These are phyloP conservation scores for Sindora glabra DNA, from an alignment of 306 rosid species.

Conservation along the genomic window DNA sequence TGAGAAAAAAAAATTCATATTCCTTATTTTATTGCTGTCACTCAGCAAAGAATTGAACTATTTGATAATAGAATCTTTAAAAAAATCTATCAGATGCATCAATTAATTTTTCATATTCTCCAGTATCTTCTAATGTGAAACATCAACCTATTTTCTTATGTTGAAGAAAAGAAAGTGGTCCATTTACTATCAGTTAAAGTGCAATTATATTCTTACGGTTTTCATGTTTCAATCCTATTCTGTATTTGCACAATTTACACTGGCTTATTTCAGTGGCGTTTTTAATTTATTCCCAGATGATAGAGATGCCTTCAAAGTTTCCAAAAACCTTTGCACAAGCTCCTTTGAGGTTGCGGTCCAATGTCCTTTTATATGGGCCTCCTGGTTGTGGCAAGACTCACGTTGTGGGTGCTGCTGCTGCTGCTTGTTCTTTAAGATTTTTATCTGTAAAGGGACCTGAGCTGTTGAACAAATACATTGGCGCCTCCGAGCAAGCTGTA, in stretches of 20 bases:
- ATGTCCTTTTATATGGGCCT: constrained; percentile 89
- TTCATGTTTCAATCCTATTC: constrained; percentile 8
- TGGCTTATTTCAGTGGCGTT: not conserved
- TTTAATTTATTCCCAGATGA: constrained; percentile 53
- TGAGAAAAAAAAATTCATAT: no score
- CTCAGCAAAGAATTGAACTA: not conserved
- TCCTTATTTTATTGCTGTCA: not conserved
- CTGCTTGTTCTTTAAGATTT: constrained; percentile 87
- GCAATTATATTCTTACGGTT: constrained; percentile 4
- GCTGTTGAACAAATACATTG: constrained; percentile 87
- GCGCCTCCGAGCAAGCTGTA: constrained; percentile 99
- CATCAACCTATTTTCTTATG: no score
- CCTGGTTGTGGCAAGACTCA: constrained; percentile 99
- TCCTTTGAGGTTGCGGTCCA: constrained; percentile 89
- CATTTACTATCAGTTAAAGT: not conserved
- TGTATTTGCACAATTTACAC: no score
- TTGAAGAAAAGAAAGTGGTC: no score
- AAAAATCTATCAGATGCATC: not conserved
- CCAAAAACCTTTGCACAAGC: constrained; percentile 82
- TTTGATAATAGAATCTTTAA: not conserved
- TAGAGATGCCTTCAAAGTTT: constrained; percentile 88
- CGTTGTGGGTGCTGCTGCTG: constrained; percentile 92
- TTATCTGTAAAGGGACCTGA: constrained; percentile 94
- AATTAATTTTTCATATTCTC: not conserved
- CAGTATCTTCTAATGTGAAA: not conserved